These are phyloP conservation scores for Chlamydomonas sp. DNA, from an alignment of 139 green algal species.

Conservation along the genomic window DNA sequence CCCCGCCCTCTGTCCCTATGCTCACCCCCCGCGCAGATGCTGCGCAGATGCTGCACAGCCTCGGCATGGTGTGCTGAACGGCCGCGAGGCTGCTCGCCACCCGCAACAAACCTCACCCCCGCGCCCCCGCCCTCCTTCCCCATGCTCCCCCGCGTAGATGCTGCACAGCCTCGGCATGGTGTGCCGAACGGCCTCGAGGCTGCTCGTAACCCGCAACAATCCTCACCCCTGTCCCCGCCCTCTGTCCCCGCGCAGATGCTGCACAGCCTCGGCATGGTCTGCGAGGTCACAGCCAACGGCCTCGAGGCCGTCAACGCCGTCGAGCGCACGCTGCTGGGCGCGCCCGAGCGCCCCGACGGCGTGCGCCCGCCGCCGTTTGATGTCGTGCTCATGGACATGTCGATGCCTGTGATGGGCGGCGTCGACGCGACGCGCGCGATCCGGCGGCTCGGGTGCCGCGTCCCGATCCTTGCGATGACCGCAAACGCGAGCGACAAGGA, in stretches of 20 bases:
- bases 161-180: too few species aligned
- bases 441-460: conserved; percentile 31
- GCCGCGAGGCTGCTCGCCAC: too few species aligned
- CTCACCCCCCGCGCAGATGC: too few species aligned
- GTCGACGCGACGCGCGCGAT: conserved; percentile 69
- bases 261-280: conserved; percentile 47
- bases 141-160: conserved; percentile 36
- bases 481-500: conserved; percentile 72
- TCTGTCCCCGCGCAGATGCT: conserved; percentile 44
- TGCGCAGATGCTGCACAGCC: conserved; percentile 56
- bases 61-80: too few species aligned
- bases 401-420: conserved; percentile 86
- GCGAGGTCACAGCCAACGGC: conserved; percentile 59
- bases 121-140: neutral
- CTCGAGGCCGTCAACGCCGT: conserved; percentile 59
- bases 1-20: too few species aligned
- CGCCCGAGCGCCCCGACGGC: neutral
- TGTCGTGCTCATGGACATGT: conserved; percentile 76
- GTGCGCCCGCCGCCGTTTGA: conserved; percentile 24
- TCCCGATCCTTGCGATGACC: conserved; percentile 88
- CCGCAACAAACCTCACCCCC: neutral
- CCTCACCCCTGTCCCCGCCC: neutral
- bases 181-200: too few species aligned
- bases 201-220: too few species aligned
- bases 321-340: conserved; percentile 6